Evolutionary conservation across 495 filamentous ascomycete genomes (phyloP).

Genomic region (Hypoxylon crocopeplum): DNA sequence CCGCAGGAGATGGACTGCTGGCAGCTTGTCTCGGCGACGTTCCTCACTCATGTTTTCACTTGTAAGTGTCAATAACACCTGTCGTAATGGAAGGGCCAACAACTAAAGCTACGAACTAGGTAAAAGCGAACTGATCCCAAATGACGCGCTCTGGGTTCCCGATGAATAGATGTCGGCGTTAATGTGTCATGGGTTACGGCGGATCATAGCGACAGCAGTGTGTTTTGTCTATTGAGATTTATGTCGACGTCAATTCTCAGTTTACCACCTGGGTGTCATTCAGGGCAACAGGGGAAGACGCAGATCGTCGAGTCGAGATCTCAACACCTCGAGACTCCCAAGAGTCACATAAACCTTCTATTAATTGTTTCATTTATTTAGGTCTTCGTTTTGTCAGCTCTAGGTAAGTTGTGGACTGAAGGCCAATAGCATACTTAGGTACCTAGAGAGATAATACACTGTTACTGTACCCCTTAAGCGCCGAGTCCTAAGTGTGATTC

Average conservation of each 20-base stretch:
- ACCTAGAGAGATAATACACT: too few relatives aligned
- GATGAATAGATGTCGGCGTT: neutral
- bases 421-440: too few relatives aligned
- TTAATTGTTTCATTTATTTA: too few relatives aligned
- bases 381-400: too few relatives aligned
- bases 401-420: too few relatives aligned
- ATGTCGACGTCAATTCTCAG: neutral
- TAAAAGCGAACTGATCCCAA: slow-evolving; percentile 23
- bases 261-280: neutral
- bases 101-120: slow-evolving; percentile 10
- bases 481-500: too few relatives aligned
- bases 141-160: slow-evolving; percentile 18
- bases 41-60: slow-evolving; percentile 29
- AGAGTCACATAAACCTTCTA: too few relatives aligned
- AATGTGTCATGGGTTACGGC: neutral
- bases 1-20: slow-evolving; percentile 35
- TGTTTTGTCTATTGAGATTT: slow-evolving; percentile 1
- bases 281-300: too few relatives aligned
- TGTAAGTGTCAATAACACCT: slow-evolving; percentile 17
- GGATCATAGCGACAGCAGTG: neutral
- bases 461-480: too few relatives aligned
- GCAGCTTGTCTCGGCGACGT: slow-evolving; percentile 24
- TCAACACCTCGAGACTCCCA: too few relatives aligned
- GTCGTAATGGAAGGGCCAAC: neutral
- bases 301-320: too few relatives aligned